Evolutionary conservation across 176 grass and related monocot species (phyloP).

Genomic region (Phyllostachys edulis): DNA sequence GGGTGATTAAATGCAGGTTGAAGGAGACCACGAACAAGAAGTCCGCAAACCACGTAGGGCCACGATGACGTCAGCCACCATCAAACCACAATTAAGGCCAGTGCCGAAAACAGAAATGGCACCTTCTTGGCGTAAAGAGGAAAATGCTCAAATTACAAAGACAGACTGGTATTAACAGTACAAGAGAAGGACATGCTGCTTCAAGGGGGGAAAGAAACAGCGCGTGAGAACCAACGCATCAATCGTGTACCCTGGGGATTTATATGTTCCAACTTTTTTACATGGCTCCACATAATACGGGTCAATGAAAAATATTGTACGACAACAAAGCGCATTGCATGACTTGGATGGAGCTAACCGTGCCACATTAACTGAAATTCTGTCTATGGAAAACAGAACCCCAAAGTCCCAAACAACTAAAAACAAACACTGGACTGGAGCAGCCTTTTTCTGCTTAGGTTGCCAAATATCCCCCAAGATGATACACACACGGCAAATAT

Average conservation of each 20-base stretch:
- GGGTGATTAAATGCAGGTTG: too few species aligned
- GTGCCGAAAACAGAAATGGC: too few species aligned
- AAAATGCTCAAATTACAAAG: too few species aligned
- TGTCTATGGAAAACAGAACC: constrained; percentile 15
- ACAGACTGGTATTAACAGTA: neutral
- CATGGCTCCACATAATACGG: constrained; percentile 25
- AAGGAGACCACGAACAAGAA: too few species aligned
- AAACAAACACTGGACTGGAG: constrained; percentile 25
- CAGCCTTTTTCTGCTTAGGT: constrained; percentile 26
- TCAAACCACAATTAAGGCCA: too few species aligned
- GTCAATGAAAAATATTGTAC: constrained; percentile 38
- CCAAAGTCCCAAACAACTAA: constrained; percentile 25
- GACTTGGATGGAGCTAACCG: constrained; percentile 16
- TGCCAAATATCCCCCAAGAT: constrained; percentile 35
- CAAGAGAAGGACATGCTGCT: neutral
- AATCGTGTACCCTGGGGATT: neutral
- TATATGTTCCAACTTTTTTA: constrained; percentile 14
- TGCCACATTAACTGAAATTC: constrained; percentile 25
- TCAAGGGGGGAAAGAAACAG: neutral
- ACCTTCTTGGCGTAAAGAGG: too few species aligned
- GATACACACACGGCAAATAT: constrained; percentile 47
- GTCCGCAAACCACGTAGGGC: too few species aligned
- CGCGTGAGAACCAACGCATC: neutral
- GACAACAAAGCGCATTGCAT: constrained; percentile 31
- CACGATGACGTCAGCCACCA: too few species aligned